Percentiles rank a stretch among this genome's conserved stretches.
Conservation (phyloP, 352 stramenopile species). For the Paralagenidium karlingii region DNA sequence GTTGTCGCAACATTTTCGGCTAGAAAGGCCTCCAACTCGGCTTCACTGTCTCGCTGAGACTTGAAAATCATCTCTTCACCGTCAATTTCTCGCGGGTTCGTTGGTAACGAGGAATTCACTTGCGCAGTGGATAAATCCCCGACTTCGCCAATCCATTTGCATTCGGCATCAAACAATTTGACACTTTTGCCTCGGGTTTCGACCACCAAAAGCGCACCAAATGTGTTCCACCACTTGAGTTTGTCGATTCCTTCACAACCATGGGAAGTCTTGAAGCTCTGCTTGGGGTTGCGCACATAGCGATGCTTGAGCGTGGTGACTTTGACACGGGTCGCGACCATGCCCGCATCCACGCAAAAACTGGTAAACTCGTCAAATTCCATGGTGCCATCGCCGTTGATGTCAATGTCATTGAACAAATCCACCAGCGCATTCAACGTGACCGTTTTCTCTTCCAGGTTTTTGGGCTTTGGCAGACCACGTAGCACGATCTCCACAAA, state of each 20-base stretch:
- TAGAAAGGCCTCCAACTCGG: no score
- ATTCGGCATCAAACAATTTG: conserved; percentile 49
- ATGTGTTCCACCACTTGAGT: conserved; percentile 52
- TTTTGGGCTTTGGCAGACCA: conserved; percentile 28
- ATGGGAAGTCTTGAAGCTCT: conserved; percentile 42
- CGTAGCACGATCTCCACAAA: conserved; percentile 74
- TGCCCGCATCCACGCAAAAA: conserved; percentile 77
- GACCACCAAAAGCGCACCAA: conserved; percentile 46
- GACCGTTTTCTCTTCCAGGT: conserved; percentile 24
- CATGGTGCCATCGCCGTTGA: conserved; percentile 75
- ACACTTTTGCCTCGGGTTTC: conserved; percentile 50
- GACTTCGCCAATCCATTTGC: conserved; percentile 39
- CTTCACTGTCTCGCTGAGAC: no score
- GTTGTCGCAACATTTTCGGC: not conserved
- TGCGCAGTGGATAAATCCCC: conserved; percentile 2
- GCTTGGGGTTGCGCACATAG: conserved; percentile 44
- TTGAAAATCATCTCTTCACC: no score
- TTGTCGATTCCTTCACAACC: conserved; percentile 40
- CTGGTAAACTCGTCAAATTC: conserved; percentile 83
- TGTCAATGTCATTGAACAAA: conserved; percentile 80
- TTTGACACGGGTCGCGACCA: conserved; percentile 49
- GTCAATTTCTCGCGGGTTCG: no score
- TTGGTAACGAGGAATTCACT: not conserved
- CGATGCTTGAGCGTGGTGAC: conserved; percentile 43
- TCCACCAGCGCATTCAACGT: conserved; percentile 54